phyloP scores from a whole-genome alignment of 2,329 filamentous ascomycete genomes.

The Fusarium verrucosum region DNA sequence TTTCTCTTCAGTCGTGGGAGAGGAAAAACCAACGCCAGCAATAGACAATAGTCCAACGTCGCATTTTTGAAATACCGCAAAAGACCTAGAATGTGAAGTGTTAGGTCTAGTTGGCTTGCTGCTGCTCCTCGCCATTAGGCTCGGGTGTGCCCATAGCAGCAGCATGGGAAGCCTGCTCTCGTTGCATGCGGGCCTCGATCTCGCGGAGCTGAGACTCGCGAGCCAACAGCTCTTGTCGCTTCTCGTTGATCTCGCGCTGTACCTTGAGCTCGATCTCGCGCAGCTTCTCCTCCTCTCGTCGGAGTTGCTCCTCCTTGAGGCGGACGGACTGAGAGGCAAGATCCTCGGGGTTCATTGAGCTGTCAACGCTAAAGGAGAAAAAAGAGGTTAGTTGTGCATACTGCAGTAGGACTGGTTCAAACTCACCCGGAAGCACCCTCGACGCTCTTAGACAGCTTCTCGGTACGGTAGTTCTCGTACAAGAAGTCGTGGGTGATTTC shows the following conservation, averaged over 20 bases:
- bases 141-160: constrained; percentile 56
- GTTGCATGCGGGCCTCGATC: constrained; percentile 97
- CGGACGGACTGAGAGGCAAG: constrained; percentile 96
- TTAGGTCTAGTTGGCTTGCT: constrained; percentile 55
- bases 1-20: constrained; percentile 55
- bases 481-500: constrained; percentile 99
- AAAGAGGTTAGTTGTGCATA: constrained; percentile 45
- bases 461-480: constrained; percentile 99
- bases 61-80: constrained; percentile 50
- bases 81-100: constrained; percentile 45
- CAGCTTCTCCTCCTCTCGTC: constrained; percentile 99
- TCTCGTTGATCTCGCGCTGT: constrained; percentile 99
- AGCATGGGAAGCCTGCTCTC: constrained; percentile 72
- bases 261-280: constrained; percentile 99
- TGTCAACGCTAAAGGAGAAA: constrained; percentile 65
- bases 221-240: constrained; percentile 96
- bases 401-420: neutral
- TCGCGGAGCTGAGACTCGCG: constrained; percentile 98
- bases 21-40: constrained; percentile 61
- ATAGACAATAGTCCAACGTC: constrained; percentile 58
- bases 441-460: constrained; percentile 99
- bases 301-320: constrained; percentile 99
- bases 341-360: constrained; percentile 96
- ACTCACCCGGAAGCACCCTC: constrained; percentile 90
- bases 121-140: constrained; percentile 63